Conservation (phyloP, 1,284 basidiomycete genomes). For the Polyporus tsugae region DNA sequence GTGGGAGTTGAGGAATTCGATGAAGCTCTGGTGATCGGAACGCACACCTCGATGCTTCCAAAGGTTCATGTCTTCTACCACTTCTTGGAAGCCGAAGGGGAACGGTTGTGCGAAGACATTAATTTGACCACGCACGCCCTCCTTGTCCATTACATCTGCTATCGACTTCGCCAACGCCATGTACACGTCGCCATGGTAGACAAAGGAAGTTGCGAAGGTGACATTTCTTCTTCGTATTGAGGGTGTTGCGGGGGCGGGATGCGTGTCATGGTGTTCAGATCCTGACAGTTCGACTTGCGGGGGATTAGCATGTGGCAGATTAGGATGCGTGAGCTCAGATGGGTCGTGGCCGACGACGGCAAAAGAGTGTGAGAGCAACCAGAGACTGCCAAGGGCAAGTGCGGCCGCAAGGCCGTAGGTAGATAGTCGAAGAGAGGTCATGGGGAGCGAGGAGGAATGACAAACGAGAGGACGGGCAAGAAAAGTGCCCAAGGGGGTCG, state of each 20-base stretch:
- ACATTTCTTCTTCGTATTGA: conserved; percentile 30
- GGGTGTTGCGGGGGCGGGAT: not conserved
- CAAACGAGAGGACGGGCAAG: conserved; percentile 21
- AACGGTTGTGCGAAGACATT: conserved; percentile 43
- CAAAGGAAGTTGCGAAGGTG: conserved; percentile 44
- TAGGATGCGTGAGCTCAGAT: conserved; percentile 7
- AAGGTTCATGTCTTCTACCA: conserved; percentile 43
- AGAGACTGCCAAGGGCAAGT: conserved; percentile 17
- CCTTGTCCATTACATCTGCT: conserved; percentile 37
- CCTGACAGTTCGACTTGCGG: conserved; percentile 1
- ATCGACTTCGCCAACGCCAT: conserved; percentile 46
- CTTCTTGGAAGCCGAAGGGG: conserved; percentile 42
- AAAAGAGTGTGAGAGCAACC: conserved; percentile 19
- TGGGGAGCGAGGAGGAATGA: not conserved
- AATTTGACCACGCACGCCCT: conserved; percentile 33
- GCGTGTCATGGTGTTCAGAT: not conserved
- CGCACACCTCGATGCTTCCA: conserved; percentile 40
- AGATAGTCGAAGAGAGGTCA: conserved; percentile 14
- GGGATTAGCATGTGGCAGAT: conserved; percentile 3
- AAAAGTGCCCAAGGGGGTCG: not conserved
- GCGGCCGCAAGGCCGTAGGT: conserved; percentile 18
- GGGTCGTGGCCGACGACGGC: conserved; percentile 10
- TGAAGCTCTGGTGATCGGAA: conserved; percentile 35
- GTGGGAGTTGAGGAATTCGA: conserved; percentile 35
- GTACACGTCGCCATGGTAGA: conserved; percentile 47